Conservation (phyloP, 2,329 filamentous ascomycete species). For the Passalora sequoiae region DNA sequence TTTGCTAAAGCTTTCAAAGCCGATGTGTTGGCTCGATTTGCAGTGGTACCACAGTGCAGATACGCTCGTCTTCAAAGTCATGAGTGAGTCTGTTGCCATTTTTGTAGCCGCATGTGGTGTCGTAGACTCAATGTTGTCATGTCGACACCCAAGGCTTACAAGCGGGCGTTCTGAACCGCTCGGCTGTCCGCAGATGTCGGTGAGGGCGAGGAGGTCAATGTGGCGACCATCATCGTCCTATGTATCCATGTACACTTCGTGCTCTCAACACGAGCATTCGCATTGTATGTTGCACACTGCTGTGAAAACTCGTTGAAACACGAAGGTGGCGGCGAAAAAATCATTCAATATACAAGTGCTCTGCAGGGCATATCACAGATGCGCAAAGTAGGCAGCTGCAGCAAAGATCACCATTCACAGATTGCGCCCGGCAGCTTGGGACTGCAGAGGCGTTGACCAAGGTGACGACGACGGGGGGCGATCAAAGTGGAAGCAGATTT, state of each 20-base stretch:
- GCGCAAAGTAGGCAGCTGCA: neutral
- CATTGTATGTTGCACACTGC: neutral
- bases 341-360: neutral
- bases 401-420: slow-evolving; percentile 1
- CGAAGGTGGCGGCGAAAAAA: neutral
- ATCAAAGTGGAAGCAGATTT: slow-evolving; percentile 5
- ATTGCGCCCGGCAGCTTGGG: slow-evolving; percentile 20
- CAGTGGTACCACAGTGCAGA: neutral
- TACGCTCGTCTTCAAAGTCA: neutral
- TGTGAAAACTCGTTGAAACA: neutral
- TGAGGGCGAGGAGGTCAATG: no score
- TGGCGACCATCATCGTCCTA: no score
- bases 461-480: slow-evolving; percentile 1
- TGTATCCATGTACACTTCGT: no score
- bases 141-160: neutral
- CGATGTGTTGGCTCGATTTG: neutral
- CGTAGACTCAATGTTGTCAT: no score
- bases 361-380: neutral
- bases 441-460: neutral
- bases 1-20: neutral
- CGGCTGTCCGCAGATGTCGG: neutral
- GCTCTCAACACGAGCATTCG: no score
- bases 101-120: no score
- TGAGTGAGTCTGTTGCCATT: neutral
- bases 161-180: neutral